Conservation (phyloP, 768 basidiomycete genomes). For the Tephrocybe sp. region DNA sequence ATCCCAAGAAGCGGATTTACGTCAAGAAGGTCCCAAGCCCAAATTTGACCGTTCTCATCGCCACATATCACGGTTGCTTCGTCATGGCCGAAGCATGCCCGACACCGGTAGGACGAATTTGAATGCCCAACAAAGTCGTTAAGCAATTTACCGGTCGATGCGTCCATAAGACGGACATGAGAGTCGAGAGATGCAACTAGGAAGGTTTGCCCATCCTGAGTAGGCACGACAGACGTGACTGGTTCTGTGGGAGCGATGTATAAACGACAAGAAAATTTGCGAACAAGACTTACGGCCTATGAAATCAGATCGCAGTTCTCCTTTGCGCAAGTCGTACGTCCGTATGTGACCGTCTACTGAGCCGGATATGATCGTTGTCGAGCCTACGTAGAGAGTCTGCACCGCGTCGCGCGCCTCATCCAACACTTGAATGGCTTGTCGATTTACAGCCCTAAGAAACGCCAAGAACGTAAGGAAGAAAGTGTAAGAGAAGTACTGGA, state of each 20-base stretch:
- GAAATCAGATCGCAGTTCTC: conserved; percentile 85
- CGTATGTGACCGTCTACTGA: conserved; percentile 92
- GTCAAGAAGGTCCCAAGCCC: conserved; percentile 93
- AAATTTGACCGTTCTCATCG: conserved; percentile 86
- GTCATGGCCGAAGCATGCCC: conserved; percentile 78
- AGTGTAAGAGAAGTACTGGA: neutral
- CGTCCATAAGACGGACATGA: conserved; percentile 84
- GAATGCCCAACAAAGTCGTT: conserved; percentile 83
- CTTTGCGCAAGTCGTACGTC: conserved; percentile 94
- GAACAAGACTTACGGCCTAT: conserved; percentile 73
- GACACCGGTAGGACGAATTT: conserved; percentile 74
- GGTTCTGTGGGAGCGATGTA: conserved; percentile 56
- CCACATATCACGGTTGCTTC: conserved; percentile 85
- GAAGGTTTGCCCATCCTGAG: conserved; percentile 77
- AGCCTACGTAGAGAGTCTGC: conserved; percentile 70
- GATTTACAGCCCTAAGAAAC: conserved; percentile 57
- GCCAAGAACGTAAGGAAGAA: conserved; percentile 33
- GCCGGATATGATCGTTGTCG: conserved; percentile 71
- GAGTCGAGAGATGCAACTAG: conserved; percentile 85
- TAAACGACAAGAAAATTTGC: neutral
- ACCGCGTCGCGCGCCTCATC: conserved; percentile 89
- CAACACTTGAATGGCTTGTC: conserved; percentile 87
- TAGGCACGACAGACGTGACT: conserved; percentile 79
- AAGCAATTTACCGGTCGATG: conserved; percentile 75
- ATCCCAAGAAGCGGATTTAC: conserved; percentile 41